Base-by-base conservation (phyloP, 768 basidiomycete species). In the Kwoniella sp. region DNA sequence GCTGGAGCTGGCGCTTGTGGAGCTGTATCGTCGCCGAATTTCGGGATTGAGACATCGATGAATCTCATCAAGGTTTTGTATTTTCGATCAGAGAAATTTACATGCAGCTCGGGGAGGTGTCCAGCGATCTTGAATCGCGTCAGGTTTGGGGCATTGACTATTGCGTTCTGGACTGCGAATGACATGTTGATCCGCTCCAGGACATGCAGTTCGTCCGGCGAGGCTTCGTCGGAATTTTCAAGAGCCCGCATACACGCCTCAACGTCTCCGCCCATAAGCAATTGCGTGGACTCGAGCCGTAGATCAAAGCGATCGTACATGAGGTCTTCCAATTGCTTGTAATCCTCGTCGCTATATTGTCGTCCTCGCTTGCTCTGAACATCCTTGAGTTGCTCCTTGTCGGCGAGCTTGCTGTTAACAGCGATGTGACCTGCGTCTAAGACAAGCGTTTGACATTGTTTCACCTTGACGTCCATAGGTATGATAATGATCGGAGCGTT, bases 371-470 rank as follows among this genome's bases (percentile, higher is more conserved):
- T 96, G 56, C 83, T 78, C 44, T 88, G 83, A 33, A 98, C 81
- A 23, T 83, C 81, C 29, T 83, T 80, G 37, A 92, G 79, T 3
- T 84, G 83, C 28, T 82, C 79, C 76, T 96, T 89, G 65, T 88
- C 83, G 3, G 84, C 95, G 2, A 96, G 80, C 51, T 92, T 82
- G 65, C 90, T 93, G 69, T 87, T 85, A 29, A 99, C 84, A 1
- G 91, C 82, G 60, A 99, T 93, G 70, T 96, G 95, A 53, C 95
- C 95, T 4, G 93, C 95, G 70, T 98, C 95, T 46, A 98, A 78
- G 14, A 98, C 82, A 46, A 98, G 79, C 70, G 95, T 87, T 63
- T 83, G 89, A 76, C 89, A 86, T 19, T 83, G 75, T 53, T 81
- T 80, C 6, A 82, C 82, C 3, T 84, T 86, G 43, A 96, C 81